Evolutionary conservation across 768 basidiomycete species (phyloP), one percentile per base, ranked within the genome.

Genomic region (Phanerochaete sordida): DNA sequence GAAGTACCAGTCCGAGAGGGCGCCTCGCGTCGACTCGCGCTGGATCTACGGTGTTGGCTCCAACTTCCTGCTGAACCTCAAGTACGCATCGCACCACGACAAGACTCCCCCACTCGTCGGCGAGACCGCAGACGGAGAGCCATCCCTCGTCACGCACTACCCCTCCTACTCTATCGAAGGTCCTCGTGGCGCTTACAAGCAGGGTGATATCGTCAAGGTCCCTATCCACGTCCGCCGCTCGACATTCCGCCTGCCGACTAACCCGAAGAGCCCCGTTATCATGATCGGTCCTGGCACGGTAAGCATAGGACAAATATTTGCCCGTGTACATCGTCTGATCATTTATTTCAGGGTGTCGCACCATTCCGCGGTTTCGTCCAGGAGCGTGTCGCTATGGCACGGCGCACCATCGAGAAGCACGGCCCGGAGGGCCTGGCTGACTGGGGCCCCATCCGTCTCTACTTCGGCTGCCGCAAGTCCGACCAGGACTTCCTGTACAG

Each of bases 231-330:
- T 99, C 61, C 84, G 97, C 57, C 85, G 97, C 50, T 96, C 94
- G 16, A 98, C 96, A 2, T 99, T 99, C 86, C 82, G 97, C 53
- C 78, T 99, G 52, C 97, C 97, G 9, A 98, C 97, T 19, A 95
- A 94, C 72, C 97, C 97, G 35, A 98, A 97, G 81, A 96, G 91
- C 61, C 97, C 97, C 1, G 90, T 99, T 53, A 93, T 99, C 75
- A 98, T 99, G 97, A 85, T 99, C 72, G 97, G 97, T 44, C 97
- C 97, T 62, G 97, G 97, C 56, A 99, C 95, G 59, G 95, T 96
- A 72, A 77, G 92, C 84, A 39, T 48, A 31, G 15, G 21, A 27
- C 57, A 8, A 15, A 24, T 31, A n/a, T 8, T 27, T 48, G 39
- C 24, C 26, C 58, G n/a, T 45, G 12, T 59, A 35, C 6, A 35